Base-by-base conservation (phyloP, 208 protist species). In the Leishmania major region DNA sequence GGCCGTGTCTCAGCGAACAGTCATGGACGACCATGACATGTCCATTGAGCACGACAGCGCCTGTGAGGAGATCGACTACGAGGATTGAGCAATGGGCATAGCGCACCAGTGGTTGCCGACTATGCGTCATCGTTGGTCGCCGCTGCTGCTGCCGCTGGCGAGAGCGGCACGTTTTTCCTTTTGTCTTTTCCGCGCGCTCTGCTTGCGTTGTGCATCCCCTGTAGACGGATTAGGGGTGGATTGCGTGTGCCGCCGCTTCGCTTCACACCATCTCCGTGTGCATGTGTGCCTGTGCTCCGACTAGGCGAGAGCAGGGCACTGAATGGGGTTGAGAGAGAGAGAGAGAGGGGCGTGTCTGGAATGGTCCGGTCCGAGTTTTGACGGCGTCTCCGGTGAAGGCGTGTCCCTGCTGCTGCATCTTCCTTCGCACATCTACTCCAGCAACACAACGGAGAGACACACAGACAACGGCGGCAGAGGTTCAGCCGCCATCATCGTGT, bases 21-120 rank as follows among this genome's bases (percentile, higher is more conserved):
- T 97, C 13, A 96, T 97, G 95, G 95, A 97, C 78, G 93, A 97
- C 70, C 80, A 96, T 73, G 92, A 96, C 82, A 97, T 97, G 95
- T 90, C 88, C 49, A 97, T 97, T 78, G 89, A 95, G n/a, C 90
- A 91, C 55, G 95, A 97, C 75, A 88, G 83, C 35, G 86, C 91
- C 31, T 88, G 90, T 43, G 95, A 96, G 60, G 94, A 97, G 64
- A 96, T 97, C 67, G 91, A 97, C 67, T 75, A 92, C 49, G 94
- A 95, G 19, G 89, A 88, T 22, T 78, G 74, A 78, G 37, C 13
- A 17, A 8, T n/a, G 1, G 13, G 8, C 74, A 19, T 2, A n/a
- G 74, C 6, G n/a, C 35, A 10, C 1, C 55, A 49, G 10, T 67
- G 74, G 37, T 19, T 64, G 10, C 74, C 13, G 1, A 35, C 43